phyloP scores from a whole-genome alignment of 2,329 filamentous ascomycete species.

The Bretziella fagacearum region DNA sequence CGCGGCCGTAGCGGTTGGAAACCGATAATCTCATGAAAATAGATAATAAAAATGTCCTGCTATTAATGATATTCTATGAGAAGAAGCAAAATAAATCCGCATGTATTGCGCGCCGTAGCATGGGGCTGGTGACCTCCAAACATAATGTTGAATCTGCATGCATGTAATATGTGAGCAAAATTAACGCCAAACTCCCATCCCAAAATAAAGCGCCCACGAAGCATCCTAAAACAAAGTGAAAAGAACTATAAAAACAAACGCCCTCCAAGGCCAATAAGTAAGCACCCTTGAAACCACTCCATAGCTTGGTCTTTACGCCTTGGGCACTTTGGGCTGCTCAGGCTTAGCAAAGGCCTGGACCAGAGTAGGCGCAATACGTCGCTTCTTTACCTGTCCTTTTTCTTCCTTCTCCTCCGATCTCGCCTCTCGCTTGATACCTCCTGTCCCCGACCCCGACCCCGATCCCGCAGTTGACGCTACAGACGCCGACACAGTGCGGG shows the following conservation, averaged over 20 bases:
- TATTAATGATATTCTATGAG: background rate
- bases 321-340: background rate
- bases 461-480: background rate
- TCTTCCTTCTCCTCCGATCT: constrained; percentile 35
- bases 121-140: too few relatives aligned
- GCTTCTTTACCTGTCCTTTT: constrained; percentile 42
- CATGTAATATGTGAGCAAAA: too few relatives aligned
- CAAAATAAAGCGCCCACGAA: background rate
- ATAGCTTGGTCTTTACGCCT: too few relatives aligned
- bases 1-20: constrained; percentile 43
- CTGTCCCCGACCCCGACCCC: too few relatives aligned
- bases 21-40: constrained; percentile 24
- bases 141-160: too few relatives aligned
- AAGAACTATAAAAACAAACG: too few relatives aligned
- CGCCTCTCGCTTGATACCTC: constrained; percentile 39
- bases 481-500: constrained; percentile 28
- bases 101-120: too few relatives aligned
- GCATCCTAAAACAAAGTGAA: too few relatives aligned
- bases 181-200: background rate
- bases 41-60: background rate
- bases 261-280: too few relatives aligned
- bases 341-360: constrained; percentile 9
- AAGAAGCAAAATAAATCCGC: background rate
- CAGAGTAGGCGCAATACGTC: constrained; percentile 49
- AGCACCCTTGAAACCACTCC: too few relatives aligned